These are phyloP conservation scores for Diutina mesorugosa DNA, from an alignment of 1,139 yeast species.

Conservation along the genomic window DNA sequence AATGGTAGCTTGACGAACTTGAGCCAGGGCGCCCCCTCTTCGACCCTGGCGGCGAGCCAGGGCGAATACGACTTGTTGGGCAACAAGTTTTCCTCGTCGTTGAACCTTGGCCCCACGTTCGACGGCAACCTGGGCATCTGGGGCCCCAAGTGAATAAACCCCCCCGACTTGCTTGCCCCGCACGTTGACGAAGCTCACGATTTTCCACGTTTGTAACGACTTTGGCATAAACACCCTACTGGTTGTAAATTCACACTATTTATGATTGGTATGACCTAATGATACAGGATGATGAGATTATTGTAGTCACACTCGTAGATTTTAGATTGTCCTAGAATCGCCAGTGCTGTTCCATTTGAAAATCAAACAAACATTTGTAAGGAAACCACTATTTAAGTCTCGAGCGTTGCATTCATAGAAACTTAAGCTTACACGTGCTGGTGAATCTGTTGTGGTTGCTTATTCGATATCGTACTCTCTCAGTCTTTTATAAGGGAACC, in stretches of 20 bases:
- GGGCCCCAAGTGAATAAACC: background rate
- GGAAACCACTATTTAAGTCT: too few species aligned
- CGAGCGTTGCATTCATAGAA: too few species aligned
- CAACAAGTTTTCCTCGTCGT: slow-evolving; percentile 1
- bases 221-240: slow-evolving; percentile 2
- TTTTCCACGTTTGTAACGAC: slow-evolving; percentile 2
- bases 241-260: background rate
- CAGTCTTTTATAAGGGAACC: too few species aligned
- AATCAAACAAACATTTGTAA: too few species aligned
- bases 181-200: slow-evolving; percentile 1
- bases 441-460: too few species aligned
- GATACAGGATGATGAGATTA: background rate
- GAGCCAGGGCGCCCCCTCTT: background rate
- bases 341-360: too few species aligned
- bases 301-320: background rate
- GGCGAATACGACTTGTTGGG: slow-evolving; percentile 2
- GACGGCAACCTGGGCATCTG: slow-evolving; percentile 2
- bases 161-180: background rate
- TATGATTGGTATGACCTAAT: slow-evolving; percentile 2
- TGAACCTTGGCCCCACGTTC: slow-evolving; percentile 1
- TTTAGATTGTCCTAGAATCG: too few species aligned
- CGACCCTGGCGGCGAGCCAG: background rate
- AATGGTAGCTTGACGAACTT: slow-evolving; percentile 1
- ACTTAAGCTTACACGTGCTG: too few species aligned
- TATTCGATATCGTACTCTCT: too few species aligned